Conservation (phyloP, 202 grass and related monocot species). For the Saccharum hybrid region DNA sequence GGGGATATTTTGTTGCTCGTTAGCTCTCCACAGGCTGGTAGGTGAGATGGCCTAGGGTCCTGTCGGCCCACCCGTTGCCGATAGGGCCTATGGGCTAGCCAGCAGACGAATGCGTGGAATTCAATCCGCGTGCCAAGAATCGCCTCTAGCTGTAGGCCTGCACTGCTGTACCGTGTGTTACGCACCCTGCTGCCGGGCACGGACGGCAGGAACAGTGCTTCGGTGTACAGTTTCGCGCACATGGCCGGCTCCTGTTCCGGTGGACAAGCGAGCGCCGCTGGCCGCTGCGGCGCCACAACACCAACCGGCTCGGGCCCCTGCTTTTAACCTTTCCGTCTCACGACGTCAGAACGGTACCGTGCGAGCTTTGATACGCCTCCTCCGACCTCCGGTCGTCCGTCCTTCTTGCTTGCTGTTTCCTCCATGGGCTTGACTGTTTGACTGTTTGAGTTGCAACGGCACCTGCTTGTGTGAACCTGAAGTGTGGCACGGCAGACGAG, state of each 20-base stretch:
- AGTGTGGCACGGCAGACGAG: too few species aligned
- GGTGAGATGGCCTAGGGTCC: too few species aligned
- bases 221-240: not conserved
- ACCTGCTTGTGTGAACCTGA: too few species aligned
- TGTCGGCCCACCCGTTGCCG: too few species aligned
- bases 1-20: too few species aligned
- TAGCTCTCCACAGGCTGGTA: too few species aligned
- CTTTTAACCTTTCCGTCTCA: not conserved
- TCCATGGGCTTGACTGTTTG: too few species aligned
- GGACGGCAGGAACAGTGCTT: conserved; percentile 38
- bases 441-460: too few species aligned
- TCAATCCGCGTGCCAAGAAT: conserved; percentile 8
- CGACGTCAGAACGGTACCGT: not conserved
- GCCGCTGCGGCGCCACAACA: not conserved
- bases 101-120: too few species aligned
- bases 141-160: not conserved
- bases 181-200: conserved; percentile 13
- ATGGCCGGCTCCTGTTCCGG: not conserved
- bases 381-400: not conserved
- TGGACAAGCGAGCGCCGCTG: not conserved
- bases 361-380: not conserved
- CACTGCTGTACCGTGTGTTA: not conserved
- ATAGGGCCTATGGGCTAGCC: too few species aligned
- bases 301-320: not conserved
- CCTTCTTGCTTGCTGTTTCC: too few species aligned